A percentile compares a stretch with the other conserved stretches of the same genome.
Conservation (phyloP, 2,329 filamentous ascomycete species). For the Cladorrhinum sp. region DNA sequence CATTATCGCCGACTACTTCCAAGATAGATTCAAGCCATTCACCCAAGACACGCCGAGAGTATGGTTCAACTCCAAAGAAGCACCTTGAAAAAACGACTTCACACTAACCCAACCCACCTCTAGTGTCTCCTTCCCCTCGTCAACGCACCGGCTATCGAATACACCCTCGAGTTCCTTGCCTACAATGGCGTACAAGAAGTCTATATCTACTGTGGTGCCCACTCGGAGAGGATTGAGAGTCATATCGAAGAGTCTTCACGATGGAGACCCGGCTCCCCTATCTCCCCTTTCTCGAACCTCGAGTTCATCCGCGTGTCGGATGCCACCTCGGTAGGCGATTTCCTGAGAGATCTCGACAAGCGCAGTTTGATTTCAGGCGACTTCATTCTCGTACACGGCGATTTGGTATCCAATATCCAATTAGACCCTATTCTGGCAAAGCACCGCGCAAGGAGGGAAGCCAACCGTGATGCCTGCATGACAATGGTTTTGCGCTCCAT, state of each 20-base stretch:
- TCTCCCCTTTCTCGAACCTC: constrained; percentile 70
- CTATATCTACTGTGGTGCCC: constrained; percentile 85
- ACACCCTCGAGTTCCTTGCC: constrained; percentile 92
- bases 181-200: constrained; percentile 95
- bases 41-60: constrained; percentile 85
- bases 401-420: constrained; percentile 84
- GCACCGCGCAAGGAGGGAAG: constrained; percentile 75
- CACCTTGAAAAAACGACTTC: neutral
- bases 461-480: constrained; percentile 95
- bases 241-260: constrained; percentile 75
- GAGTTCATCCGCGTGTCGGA: constrained; percentile 82
- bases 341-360: constrained; percentile 88
- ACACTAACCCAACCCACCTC: constrained; percentile 22
- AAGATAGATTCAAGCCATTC: constrained; percentile 86
- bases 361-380: constrained; percentile 82
- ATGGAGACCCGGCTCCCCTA: constrained; percentile 59
- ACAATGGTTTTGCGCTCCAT: constrained; percentile 85
- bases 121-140: constrained; percentile 93
- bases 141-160: constrained; percentile 93
- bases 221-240: constrained; percentile 80
- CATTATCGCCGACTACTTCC: constrained; percentile 89
- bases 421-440: constrained; percentile 75
- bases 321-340: constrained; percentile 85
- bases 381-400: constrained; percentile 89
- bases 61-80: constrained; percentile 35